A percentile compares a stretch with the other conserved stretches of the same genome.
These are phyloP conservation scores for Hypoxylon sp. DNA, from an alignment of 2,329 filamentous ascomycete species.

Conservation along the genomic window DNA sequence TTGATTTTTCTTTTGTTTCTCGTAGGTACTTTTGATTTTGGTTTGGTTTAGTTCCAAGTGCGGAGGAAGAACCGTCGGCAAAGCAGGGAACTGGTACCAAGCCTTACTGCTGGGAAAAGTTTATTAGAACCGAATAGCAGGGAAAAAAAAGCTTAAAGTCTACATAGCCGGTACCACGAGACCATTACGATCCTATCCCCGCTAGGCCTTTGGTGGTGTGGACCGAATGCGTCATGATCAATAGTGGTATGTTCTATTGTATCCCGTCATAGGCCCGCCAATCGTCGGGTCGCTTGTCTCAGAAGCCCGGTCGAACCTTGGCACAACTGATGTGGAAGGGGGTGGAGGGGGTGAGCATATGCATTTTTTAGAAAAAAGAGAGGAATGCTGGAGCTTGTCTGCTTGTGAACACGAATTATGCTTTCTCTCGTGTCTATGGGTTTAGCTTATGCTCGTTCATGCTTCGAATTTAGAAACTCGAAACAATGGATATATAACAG, in stretches of 20 bases:
- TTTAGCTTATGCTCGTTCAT: no score
- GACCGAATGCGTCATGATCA: conserved; percentile 44
- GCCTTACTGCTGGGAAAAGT: conserved; percentile 1
- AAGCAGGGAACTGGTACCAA: conserved; percentile 21
- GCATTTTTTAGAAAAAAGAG: background rate
- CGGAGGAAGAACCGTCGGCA: conserved; percentile 4
- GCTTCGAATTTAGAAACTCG: no score
- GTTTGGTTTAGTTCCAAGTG: conserved; percentile 22
- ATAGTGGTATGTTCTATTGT: conserved; percentile 37
- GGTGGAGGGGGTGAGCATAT: conserved; percentile 9
- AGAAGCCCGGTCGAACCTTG: conserved; percentile 37
- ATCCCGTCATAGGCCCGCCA: conserved; percentile 39
- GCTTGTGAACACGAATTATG: conserved; percentile 20
- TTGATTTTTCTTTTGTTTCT: conserved; percentile 10
- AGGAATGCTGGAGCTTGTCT: conserved; percentile 28
- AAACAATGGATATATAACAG: background rate
- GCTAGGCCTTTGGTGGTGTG: conserved; percentile 27
- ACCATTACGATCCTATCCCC: conserved; percentile 20
- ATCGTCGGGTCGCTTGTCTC: conserved; percentile 40
- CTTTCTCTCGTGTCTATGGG: no score
- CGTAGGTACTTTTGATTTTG: no score
- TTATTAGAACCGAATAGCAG: conserved; percentile 6
- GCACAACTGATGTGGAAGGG: conserved; percentile 18
- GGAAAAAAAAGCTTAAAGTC: conserved; percentile 32
- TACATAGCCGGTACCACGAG: conserved; percentile 24